phyloP scores from a whole-genome alignment of 192 early-diverging fungal species.

The Diversispora eburnea region DNA sequence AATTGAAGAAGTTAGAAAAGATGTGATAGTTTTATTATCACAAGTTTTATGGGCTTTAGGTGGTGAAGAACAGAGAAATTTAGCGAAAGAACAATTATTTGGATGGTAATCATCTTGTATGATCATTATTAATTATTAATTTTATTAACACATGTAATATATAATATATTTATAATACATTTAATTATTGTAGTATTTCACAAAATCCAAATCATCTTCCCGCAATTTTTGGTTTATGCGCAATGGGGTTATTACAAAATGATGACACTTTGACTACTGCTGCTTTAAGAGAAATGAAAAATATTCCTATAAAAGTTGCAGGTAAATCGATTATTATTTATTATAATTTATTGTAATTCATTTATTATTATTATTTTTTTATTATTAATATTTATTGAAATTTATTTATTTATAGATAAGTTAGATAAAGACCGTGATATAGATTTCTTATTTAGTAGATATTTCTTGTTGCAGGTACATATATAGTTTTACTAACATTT shows the following conservation, averaged over 20 bases:
- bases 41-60: conserved; percentile 91
- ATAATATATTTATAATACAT: neutral
- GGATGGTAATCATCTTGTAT: conserved; percentile 45
- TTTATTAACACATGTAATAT: neutral
- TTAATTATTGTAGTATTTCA: conserved; percentile 42
- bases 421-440: conserved; percentile 18
- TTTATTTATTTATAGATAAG: conserved; percentile 32
- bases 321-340: conserved; percentile 34
- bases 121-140: conserved; percentile 13
- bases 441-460: conserved; percentile 17
- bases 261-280: conserved; percentile 61
- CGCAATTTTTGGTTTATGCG: conserved; percentile 65
- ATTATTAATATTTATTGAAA: conserved; percentile 19
- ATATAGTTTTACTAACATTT: neutral
- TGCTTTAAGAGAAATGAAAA: conserved; percentile 62
- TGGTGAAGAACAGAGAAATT: conserved; percentile 64
- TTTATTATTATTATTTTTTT: neutral
- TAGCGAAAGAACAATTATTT: conserved; percentile 80
- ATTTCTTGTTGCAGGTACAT: conserved; percentile 34
- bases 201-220: conserved; percentile 53
- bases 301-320: conserved; percentile 45
- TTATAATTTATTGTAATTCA: conserved; percentile 19
- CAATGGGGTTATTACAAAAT: conserved; percentile 61
- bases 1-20: conserved; percentile 45
- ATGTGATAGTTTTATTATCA: conserved; percentile 70